Conservation (phyloP, 2,329 filamentous ascomycete species). For the Daldinia sp. region DNA sequence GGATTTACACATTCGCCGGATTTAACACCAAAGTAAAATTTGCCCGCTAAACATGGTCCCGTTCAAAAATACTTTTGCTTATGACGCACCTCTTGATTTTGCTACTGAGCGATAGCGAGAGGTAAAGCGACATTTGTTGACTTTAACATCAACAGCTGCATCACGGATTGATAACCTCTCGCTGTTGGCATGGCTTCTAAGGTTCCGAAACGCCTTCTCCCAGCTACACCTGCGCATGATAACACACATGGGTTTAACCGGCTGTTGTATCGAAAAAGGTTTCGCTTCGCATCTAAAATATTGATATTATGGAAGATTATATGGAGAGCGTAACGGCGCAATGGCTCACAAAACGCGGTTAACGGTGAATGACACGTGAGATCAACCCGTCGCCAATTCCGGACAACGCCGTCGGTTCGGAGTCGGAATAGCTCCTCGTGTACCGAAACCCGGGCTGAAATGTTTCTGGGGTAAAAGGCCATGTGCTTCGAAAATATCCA, state of each 20-base stretch:
- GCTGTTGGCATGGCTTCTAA: not conserved
- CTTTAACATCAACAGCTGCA: too few species aligned
- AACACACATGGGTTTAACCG: not conserved
- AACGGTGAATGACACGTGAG: not conserved
- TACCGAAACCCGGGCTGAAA: not conserved
- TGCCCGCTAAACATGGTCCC: not conserved
- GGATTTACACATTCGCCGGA: not conserved
- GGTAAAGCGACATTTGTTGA: not conserved
- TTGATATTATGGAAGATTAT: not conserved
- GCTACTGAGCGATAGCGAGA: not conserved
- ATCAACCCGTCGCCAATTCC: not conserved
- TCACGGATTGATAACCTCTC: not conserved
- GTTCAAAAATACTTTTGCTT: not conserved
- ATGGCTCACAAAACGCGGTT: not conserved
- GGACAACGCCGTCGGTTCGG: not conserved
- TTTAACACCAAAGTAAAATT: not conserved
- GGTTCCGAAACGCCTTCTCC: not conserved
- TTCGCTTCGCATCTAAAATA: not conserved
- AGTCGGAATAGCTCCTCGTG: not conserved
- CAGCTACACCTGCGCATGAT: not conserved
- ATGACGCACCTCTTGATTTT: not conserved
- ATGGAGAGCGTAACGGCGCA: not conserved
- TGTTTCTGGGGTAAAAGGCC: not conserved
- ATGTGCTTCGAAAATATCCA: conserved; percentile 2
- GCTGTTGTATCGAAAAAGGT: not conserved